Conservation (phyloP, 1,139 yeast genomes). For the Yamadazyma trypodendri region DNA sequence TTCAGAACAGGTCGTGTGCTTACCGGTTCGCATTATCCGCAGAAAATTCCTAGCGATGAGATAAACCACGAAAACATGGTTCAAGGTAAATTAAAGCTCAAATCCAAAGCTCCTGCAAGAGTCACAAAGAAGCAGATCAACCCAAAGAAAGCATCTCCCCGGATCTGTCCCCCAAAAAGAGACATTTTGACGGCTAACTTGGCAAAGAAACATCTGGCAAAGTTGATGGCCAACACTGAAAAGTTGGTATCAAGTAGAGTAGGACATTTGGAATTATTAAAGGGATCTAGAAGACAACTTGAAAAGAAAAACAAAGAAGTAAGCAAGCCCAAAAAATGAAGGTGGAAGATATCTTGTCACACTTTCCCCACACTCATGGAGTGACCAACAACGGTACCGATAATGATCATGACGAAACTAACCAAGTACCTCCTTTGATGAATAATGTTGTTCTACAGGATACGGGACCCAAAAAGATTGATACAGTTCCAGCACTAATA, state of each 20-base stretch:
- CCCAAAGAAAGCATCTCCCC: conserved; percentile 71
- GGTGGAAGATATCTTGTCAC: conserved; percentile 14
- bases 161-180: conserved; percentile 68
- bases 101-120: conserved; percentile 47
- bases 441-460: conserved; percentile 6
- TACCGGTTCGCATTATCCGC: not conserved
- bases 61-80: conserved; percentile 43
- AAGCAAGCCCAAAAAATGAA: conserved; percentile 16
- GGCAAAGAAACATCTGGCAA: conserved; percentile 64
- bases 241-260: conserved; percentile 83
- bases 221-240: conserved; percentile 74
- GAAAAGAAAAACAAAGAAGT: conserved; percentile 52
- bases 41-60: conserved; percentile 5
- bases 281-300: conserved; percentile 85
- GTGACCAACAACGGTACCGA: not conserved
- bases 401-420: not conserved
- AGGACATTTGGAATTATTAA: conserved; percentile 90
- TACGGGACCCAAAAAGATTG: conserved; percentile 4
- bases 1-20: not conserved
- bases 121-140: conserved; percentile 54
- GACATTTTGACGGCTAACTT: conserved; percentile 48
- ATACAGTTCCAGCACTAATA: conserved; percentile 24
- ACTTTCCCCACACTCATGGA: conserved; percentile 11
- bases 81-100: conserved; percentile 54
- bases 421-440: conserved; percentile 1